Evolutionary conservation across 306 rosid species (phyloP).

Genomic region (Trifolium pratense): DNA sequence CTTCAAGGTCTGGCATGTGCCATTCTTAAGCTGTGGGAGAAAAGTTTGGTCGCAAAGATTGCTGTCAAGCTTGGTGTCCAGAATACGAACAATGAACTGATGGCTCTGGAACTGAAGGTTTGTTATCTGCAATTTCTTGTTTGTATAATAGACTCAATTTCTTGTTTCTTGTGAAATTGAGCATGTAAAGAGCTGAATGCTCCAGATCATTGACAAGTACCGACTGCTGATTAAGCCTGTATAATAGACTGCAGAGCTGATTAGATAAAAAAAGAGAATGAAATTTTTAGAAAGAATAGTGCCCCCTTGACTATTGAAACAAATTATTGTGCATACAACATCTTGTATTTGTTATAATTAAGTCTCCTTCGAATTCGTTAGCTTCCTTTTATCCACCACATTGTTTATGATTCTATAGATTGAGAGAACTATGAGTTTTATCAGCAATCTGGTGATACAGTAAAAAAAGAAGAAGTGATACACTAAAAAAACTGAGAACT

Average conservation of each 20-base stretch:
- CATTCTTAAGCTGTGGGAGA: constrained; percentile 90
- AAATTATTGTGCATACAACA: constrained; percentile 13
- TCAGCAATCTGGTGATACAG: background rate
- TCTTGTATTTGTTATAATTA: background rate
- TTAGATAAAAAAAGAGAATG: constrained; percentile 18
- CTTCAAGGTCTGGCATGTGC: constrained; percentile 94
- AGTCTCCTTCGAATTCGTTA: background rate
- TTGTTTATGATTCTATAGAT: background rate
- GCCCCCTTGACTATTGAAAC: constrained; percentile 3
- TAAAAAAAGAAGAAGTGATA: background rate
- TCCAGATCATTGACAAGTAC: constrained; percentile 26
- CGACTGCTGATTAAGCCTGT: constrained; percentile 21
- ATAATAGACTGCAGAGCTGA: constrained; percentile 9
- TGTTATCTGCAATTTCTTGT: constrained; percentile 42
- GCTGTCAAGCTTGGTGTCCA: constrained; percentile 95
- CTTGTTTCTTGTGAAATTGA: constrained; percentile 28
- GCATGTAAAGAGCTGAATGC: constrained; percentile 31
- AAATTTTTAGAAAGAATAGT: constrained; percentile 13
- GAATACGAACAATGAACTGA: constrained; percentile 93
- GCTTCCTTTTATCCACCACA: background rate
- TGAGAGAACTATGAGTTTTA: background rate
- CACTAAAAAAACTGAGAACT: background rate
- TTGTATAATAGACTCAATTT: no score
- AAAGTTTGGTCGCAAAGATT: constrained; percentile 84
- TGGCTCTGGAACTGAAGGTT: constrained; percentile 94